Base-by-base conservation (phyloP, 305 asterid species). In the Fraxinus baroniana region DNA sequence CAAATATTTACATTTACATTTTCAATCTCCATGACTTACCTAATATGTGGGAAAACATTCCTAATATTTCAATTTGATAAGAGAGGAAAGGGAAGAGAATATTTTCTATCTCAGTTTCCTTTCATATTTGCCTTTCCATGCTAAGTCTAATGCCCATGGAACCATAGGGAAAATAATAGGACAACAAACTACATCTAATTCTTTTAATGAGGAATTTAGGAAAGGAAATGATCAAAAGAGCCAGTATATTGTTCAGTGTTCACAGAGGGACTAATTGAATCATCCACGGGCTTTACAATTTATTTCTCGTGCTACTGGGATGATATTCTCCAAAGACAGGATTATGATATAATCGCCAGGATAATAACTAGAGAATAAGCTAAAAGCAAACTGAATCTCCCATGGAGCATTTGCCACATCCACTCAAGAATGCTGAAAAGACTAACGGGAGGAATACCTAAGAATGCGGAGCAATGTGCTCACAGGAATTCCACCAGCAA, bases 401-500 rank as follows among this genome's bases (percentile, higher is more conserved):
- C 30, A 72, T 46, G 26, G 78, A 26, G 3, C 55, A 64, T 37
- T 12, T 70, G 66, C 3, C 64, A 83, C 78, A 24, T 68, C 49
- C 74, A 41, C n/a, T 60, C 37, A 44, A 39, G 30, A 62, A 60
- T 15, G 79, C 78, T 68, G 39, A 80, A 49, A 81, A 64, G 85
- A 76, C 83, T 76, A 76, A 78, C 35, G 64, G 70, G 83, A 84
- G 84, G 73, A 86, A 85, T 89, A 91, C 95, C 91, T 90, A 92
- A 88, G 82, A 88, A 85, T 88, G 88, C 78, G 92, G 91, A 90
- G 97, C 92, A 84, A 86, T 89, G 92, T 81, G 92, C 98, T 93
- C 95, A 92, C 97, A 94, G 98, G 97, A 86, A 95, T 92, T 90
- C 98, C 98, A 89, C 86, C 86, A 74, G 97, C 98, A 87, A 94